These are phyloP conservation scores for Gymnopus androsaceus DNA, from an alignment of 1,284 basidiomycete species.

Conservation along the genomic window DNA sequence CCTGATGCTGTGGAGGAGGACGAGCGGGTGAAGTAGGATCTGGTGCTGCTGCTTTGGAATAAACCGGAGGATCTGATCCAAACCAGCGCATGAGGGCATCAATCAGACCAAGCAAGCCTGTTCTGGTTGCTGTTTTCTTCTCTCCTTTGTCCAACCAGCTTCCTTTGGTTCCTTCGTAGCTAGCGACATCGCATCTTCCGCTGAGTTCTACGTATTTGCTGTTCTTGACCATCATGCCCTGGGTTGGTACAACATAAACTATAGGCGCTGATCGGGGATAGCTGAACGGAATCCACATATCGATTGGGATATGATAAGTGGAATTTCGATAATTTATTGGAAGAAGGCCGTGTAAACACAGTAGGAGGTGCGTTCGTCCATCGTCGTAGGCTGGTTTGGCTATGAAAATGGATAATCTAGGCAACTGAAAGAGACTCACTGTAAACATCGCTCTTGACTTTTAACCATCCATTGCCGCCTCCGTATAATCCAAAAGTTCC, in stretches of 20 bases:
- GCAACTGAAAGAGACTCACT: background rate
- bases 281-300: conserved; percentile 84
- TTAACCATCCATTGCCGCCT: background rate
- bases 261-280: conserved; percentile 85
- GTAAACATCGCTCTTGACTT: conserved; percentile 8
- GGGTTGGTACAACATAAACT: conserved; percentile 93
- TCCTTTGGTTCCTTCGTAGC: conserved; percentile 44
- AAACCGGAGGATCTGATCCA: conserved; percentile 86
- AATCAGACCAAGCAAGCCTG: conserved; percentile 54
- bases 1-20: conserved; percentile 20
- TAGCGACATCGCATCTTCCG: conserved; percentile 64
- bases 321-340: conserved; percentile 80
- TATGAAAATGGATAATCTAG: background rate
- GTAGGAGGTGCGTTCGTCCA: conserved; percentile 87
- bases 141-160: conserved; percentile 78
- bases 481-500: conserved; percentile 1
- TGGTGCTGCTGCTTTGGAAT: conserved; percentile 70
- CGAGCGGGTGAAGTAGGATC: conserved; percentile 28
- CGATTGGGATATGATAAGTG: conserved; percentile 93
- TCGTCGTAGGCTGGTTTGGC: conserved; percentile 65
- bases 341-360: conserved; percentile 89
- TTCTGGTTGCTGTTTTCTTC: conserved; percentile 75
- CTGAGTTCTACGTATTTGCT: conserved; percentile 81
- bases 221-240: conserved; percentile 86
- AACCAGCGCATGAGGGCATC: conserved; percentile 81